phyloP scores from a whole-genome alignment of 345 rosid genomes.

The Aquilaria malaccensis region DNA sequence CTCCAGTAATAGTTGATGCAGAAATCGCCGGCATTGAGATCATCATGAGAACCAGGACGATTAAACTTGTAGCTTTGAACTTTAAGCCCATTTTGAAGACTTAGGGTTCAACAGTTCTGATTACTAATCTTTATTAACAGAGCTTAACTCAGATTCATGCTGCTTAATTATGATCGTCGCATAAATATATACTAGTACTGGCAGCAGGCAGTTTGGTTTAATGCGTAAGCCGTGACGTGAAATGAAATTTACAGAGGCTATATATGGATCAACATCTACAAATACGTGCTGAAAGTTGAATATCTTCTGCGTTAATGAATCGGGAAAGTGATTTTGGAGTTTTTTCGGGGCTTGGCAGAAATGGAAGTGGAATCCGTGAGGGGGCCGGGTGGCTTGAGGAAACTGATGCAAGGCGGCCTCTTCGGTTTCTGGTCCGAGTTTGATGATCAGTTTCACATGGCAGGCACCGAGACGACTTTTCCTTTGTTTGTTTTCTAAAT shows the following conservation, averaged over 20 bases:
- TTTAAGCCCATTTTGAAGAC: slow-evolving; percentile 28
- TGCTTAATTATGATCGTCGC: too few relatives aligned
- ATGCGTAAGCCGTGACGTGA: slow-evolving; percentile 39
- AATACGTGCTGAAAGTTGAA: slow-evolving; percentile 2
- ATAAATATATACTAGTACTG: too few relatives aligned
- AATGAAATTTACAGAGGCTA: slow-evolving; percentile 9
- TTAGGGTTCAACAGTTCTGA: slow-evolving; percentile 18
- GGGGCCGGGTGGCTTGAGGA: not conserved
- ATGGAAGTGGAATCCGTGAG: slow-evolving; percentile 57
- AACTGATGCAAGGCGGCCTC: too few relatives aligned
- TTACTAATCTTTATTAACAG: slow-evolving; percentile 7
- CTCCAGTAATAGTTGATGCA: slow-evolving; percentile 32
- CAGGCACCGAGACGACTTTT: not conserved
- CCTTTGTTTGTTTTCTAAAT: not conserved
- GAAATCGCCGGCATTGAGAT: slow-evolving; percentile 45
- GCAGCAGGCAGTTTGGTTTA: slow-evolving; percentile 25
- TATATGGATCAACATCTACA: slow-evolving; percentile 3
- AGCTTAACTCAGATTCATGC: slow-evolving; percentile 12
- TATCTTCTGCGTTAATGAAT: slow-evolving; percentile 2
- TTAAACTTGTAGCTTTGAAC: slow-evolving; percentile 31
- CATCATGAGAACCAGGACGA: slow-evolving; percentile 41
- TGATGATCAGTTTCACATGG: slow-evolving; percentile 20
- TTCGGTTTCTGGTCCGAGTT: slow-evolving; percentile 24
- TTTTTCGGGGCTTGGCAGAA: slow-evolving; percentile 32
- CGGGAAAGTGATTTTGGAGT: slow-evolving; percentile 26